Evolutionary conservation across 140 eudicot species (phyloP), one percentile per base, ranked within the genome.

Genomic region (Stevia rebaudiana): DNA sequence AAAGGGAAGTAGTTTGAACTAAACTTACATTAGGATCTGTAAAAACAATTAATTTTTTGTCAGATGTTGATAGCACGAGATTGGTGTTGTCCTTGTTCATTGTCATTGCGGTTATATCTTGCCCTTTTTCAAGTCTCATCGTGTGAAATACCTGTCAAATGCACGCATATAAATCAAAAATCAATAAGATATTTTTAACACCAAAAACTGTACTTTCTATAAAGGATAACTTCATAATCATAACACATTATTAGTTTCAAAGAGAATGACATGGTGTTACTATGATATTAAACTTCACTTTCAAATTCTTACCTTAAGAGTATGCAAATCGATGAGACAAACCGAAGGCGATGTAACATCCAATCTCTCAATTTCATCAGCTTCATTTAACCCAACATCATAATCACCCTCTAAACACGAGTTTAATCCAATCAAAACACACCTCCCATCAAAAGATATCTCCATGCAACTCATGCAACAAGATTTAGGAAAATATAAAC

Each of bases 11-110:
- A 28, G 13, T 0, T 28, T 65, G 31, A 35, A 37, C 99, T n/a
- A 17, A 21, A 37, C 99, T 80, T 81, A 94, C 99, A 46, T 87
- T 73, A 68, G 99, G 99, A 76, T 94, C 90, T 41, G 99, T 88
- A 80, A 77, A 94, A 74, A 94, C 71, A 58, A 88, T 85, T 76
- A 94, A 68, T 61, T 88, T 84, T 55, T 81, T 86, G 57, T 94
- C 78, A 63, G 86, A 76, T 6, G 99, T 94, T 42, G 99, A 88
- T 44, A 94, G 90, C 76, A 94, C 66, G 58, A 94, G 88, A 83
- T 94, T 88, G 6, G 99, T 88, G 69, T 86, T 82, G 72, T 88
- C 99, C 79, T 88, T 74, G 82, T 88, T 88, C 79, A 89, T 37
- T 18, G 94, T 87, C 69, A 86, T 44, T 54, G 97, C 73, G 3